phyloP scores from a whole-genome alignment of 805 yeast species.

The Candida pseudoglaebosa region DNA sequence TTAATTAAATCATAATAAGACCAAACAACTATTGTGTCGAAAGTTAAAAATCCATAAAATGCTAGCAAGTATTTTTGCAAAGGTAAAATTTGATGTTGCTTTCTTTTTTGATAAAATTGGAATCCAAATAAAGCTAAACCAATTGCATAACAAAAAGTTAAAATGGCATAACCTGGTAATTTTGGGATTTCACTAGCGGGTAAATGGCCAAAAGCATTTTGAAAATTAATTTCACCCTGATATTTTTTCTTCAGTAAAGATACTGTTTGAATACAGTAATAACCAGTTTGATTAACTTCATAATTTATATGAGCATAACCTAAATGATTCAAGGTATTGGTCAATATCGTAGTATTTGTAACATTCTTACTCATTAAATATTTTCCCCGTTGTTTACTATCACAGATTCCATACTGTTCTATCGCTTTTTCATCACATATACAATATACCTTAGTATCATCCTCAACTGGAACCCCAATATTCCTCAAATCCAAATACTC shows the following conservation, averaged over 20 bases:
- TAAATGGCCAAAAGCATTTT: constrained; percentile 86
- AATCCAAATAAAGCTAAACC: constrained; percentile 80
- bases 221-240: constrained; percentile 70
- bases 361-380: constrained; percentile 54
- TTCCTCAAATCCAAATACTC: constrained; percentile 75
- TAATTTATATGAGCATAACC: constrained; percentile 65
- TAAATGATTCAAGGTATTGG: constrained; percentile 49
- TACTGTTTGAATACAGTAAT: constrained; percentile 82
- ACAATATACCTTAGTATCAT: constrained; percentile 33
- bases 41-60: constrained; percentile 74
- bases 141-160: constrained; percentile 79
- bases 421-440: constrained; percentile 74
- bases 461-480: constrained; percentile 52
- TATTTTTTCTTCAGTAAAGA: constrained; percentile 44
- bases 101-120: constrained; percentile 77
- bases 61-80: constrained; percentile 88
- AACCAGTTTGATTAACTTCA: constrained; percentile 72
- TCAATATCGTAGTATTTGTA: constrained; percentile 51
- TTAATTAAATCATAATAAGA: constrained; percentile 85
- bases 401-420: constrained; percentile 48
- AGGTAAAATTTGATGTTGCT: constrained; percentile 72
- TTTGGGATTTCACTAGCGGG: constrained; percentile 91
- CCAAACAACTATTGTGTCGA: constrained; percentile 86
- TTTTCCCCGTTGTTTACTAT: constrained; percentile 48
- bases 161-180: constrained; percentile 80